Percentiles rank a stretch among this genome's conserved stretches.
These are phyloP conservation scores for Imleria badia DNA, from an alignment of 768 basidiomycete genomes.

Conservation along the genomic window DNA sequence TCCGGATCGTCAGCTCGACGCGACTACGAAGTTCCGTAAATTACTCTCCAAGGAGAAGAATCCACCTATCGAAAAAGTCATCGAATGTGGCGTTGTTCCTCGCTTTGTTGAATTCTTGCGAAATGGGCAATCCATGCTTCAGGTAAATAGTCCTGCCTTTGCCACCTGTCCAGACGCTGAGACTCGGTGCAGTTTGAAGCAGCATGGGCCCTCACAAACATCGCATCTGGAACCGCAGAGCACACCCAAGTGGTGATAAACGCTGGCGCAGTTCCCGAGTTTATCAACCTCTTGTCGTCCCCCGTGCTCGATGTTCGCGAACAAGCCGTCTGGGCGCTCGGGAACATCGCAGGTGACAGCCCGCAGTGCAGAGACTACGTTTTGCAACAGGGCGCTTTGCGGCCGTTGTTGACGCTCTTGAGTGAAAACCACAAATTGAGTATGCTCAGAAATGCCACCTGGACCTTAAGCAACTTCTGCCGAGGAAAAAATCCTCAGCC, in stretches of 20 bases:
- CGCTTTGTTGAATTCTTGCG: constrained; percentile 95
- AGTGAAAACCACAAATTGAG: constrained; percentile 98
- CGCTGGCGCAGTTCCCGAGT: constrained; percentile 92
- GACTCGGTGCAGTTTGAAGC: constrained; percentile 75
- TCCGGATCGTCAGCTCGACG: constrained; percentile 88
- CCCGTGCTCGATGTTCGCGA: constrained; percentile 94
- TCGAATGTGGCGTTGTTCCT: constrained; percentile 94
- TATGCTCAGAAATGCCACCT: constrained; percentile 98
- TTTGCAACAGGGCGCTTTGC: constrained; percentile 86
- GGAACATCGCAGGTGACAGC: constrained; percentile 98
- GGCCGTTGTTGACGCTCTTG: constrained; percentile 84
- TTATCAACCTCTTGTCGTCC: constrained; percentile 96
- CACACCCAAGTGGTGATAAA: constrained; percentile 98
- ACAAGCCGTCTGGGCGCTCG: constrained; percentile 99
- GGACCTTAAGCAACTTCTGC: constrained; percentile 99
- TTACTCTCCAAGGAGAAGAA: constrained; percentile 99
- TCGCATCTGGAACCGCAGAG: constrained; percentile 96
- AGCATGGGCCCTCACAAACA: constrained; percentile 97
- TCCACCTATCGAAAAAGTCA: constrained; percentile 97
- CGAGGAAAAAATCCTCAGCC: constrained; percentile 97
- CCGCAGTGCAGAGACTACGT: constrained; percentile 98
- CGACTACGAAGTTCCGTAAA: constrained; percentile 98
- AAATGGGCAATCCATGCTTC: constrained; percentile 78
- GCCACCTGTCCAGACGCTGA: constrained; percentile 8
- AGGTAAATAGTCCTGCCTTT: constrained; percentile 45